Conservation (phyloP, 225 moss, liverwort and hornwort genomes). For the Marchantia paleacea region DNA sequence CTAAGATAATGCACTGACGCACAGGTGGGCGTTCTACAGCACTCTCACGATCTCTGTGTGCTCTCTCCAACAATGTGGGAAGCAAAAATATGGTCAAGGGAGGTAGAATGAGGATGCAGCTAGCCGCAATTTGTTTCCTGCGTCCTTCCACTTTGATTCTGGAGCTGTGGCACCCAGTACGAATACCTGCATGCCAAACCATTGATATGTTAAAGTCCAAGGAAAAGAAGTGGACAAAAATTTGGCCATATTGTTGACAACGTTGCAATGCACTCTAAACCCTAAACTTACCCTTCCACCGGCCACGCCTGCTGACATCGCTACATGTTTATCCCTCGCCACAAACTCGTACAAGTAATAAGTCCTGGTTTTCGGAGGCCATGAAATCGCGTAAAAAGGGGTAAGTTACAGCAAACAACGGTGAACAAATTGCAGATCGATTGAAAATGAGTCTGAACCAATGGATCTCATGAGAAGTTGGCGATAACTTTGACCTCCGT, state of each 20-base stretch:
- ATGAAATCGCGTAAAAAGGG: not conserved
- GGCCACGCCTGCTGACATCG: slow-evolving; percentile 80
- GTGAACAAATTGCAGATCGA: no score
- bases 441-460: no score
- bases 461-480: not conserved
- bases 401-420: no score
- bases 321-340: slow-evolving; percentile 71
- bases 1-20: no score
- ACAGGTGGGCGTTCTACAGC: no score
- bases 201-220: not conserved
- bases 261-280: not conserved
- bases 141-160: slow-evolving; percentile 73
- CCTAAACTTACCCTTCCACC: slow-evolving; percentile 85
- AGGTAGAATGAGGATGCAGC: slow-evolving; percentile 60
- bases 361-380: slow-evolving; percentile 41
- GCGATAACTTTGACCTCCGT: not conserved
- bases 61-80: no score
- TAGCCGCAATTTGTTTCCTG: slow-evolving; percentile 60
- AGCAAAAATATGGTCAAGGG: slow-evolving; percentile 22
- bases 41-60: no score
- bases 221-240: not conserved
- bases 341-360: slow-evolving; percentile 95
- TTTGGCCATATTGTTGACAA: not conserved
- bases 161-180: slow-evolving; percentile 89
- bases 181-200: slow-evolving; percentile 53